Conservation (phyloP, 352 stramenopile genomes). For the Pythium sp. region DNA sequence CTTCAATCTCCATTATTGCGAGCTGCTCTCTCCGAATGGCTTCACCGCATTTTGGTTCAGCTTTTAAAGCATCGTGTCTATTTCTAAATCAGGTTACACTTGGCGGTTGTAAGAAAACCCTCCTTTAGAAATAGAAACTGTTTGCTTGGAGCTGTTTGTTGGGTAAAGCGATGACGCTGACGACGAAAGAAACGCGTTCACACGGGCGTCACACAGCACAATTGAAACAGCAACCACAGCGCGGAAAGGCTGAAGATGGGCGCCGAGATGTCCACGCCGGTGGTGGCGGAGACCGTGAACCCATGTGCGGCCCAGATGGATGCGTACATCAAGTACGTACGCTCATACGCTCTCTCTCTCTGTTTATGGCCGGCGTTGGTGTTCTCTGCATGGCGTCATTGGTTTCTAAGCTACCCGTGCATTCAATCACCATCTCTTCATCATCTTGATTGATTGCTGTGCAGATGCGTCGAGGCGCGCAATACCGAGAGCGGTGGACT, state of each 20-base stretch:
- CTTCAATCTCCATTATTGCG: constrained; percentile 13
- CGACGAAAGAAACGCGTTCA: constrained; percentile 1
- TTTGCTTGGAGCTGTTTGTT: not conserved
- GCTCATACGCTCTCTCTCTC: not conserved
- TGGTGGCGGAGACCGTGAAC: constrained; percentile 26
- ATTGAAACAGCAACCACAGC: not conserved
- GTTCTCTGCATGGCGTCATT: not conserved
- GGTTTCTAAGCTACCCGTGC: not conserved
- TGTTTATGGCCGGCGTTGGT: not conserved
- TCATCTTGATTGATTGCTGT: not conserved
- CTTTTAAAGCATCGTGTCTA: not conserved
- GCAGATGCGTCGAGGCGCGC: constrained; percentile 60
- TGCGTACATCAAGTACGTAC: constrained; percentile 70
- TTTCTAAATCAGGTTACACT: not conserved
- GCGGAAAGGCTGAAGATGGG: constrained; percentile 32
- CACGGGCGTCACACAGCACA: not conserved
- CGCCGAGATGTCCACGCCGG: constrained; percentile 54
- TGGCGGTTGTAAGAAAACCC: not conserved
- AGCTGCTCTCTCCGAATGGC: not conserved
- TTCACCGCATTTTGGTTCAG: not conserved
- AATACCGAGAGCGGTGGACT: constrained; percentile 55
- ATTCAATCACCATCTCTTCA: constrained; percentile 6
- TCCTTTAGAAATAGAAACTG: constrained; percentile 12
- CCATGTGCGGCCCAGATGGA: constrained; percentile 61
- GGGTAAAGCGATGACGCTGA: constrained; percentile 2